Percentiles rank a stretch among this genome's conserved stretches.
Evolutionary conservation across 768 basidiomycete genomes (phyloP).

Genomic region (Cystobasidium tubakii): DNA sequence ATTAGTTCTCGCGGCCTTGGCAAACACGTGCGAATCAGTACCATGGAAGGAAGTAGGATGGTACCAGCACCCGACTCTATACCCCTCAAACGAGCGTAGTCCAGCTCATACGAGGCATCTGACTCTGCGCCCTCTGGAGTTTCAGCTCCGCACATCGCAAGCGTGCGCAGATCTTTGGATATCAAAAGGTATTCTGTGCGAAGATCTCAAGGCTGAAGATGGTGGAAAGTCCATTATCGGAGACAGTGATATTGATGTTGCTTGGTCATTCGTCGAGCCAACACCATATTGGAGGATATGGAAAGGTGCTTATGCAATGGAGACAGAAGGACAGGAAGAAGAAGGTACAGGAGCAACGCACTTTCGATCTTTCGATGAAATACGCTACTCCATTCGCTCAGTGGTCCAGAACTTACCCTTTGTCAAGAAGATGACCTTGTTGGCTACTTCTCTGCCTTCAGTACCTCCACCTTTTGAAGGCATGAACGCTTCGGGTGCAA

Average conservation of each 20-base stretch:
- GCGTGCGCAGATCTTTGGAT: conserved; percentile 21
- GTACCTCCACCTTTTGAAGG: neutral
- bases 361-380: conserved; percentile 42
- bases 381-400: conserved; percentile 46
- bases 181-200: neutral
- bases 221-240: neutral
- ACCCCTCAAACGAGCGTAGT: neutral
- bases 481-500: neutral
- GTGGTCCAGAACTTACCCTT: conserved; percentile 32
- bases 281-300: neutral
- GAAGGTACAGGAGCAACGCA: neutral
- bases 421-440: conserved; percentile 22
- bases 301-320: neutral
- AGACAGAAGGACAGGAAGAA: neutral
- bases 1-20: neutral
- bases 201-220: neutral
- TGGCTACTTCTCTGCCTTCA: conserved; percentile 39
- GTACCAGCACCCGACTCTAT: neutral
- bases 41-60: neutral
- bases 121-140: neutral
- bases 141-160: conserved; percentile 10
- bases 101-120: neutral
- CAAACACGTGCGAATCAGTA: neutral
- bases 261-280: conserved; percentile 16
- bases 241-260: conserved; percentile 10